phyloP scores from a whole-genome alignment of 1,139 yeast genomes.

The Saccharomyces hybrid region DNA sequence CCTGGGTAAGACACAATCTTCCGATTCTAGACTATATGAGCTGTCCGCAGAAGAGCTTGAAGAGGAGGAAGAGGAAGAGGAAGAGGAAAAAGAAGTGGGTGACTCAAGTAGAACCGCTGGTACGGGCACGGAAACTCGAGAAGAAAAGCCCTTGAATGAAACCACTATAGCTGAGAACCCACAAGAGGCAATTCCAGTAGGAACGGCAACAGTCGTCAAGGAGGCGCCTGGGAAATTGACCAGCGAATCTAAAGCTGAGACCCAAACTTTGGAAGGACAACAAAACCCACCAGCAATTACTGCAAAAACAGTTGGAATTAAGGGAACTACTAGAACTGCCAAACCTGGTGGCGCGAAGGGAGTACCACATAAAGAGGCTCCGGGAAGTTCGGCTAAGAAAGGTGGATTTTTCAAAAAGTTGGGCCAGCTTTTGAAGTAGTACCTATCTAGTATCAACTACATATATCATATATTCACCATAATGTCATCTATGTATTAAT shows the following conservation, averaged over 20 bases:
- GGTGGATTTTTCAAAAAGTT: background rate
- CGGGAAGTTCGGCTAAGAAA: background rate
- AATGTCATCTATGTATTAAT: background rate
- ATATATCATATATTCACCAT: background rate
- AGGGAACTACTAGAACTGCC: background rate
- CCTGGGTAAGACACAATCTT: background rate
- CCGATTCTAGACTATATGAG: background rate
- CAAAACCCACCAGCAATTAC: background rate
- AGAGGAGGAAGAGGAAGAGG: conserved; percentile 3
- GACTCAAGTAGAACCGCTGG: background rate
- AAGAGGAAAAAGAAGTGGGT: background rate
- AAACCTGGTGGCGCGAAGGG: background rate
- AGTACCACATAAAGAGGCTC: background rate
- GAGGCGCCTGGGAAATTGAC: background rate
- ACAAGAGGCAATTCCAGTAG: background rate
- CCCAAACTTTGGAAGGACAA: background rate
- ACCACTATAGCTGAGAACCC: background rate
- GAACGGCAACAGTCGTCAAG: background rate
- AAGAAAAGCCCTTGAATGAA: background rate
- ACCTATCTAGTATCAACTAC: background rate
- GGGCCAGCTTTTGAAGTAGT: background rate
- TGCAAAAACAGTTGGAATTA: background rate
- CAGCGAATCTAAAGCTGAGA: background rate
- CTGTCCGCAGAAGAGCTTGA: background rate
- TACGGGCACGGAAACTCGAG: background rate